These are phyloP conservation scores for Glaciozyma martinii DNA, from an alignment of 768 basidiomycete species.

Conservation along the genomic window DNA sequence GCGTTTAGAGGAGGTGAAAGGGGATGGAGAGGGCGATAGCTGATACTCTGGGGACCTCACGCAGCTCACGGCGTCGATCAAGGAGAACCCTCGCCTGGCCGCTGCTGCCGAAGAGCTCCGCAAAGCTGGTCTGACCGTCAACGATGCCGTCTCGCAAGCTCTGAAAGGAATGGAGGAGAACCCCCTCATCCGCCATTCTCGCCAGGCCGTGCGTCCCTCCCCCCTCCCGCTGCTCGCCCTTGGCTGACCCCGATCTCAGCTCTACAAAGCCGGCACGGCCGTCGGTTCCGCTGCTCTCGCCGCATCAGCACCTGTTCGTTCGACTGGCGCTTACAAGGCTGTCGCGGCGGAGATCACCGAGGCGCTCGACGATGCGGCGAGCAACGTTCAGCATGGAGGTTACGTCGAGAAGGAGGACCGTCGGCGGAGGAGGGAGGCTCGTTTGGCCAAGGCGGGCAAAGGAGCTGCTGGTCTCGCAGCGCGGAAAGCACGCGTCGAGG, in stretches of 20 bases:
- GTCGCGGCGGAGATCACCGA: slow-evolving; percentile 82
- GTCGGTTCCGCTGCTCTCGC: slow-evolving; percentile 76
- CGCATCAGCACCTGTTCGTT: slow-evolving; percentile 92
- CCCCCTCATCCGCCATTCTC: slow-evolving; percentile 73
- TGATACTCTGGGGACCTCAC: not conserved
- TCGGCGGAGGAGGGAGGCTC: slow-evolving; percentile 63
- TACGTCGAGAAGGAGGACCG: slow-evolving; percentile 72
- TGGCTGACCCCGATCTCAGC: slow-evolving; percentile 45
- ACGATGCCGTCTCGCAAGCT: slow-evolving; percentile 87
- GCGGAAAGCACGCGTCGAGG: slow-evolving; percentile 47
- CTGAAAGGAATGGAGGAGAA: slow-evolving; percentile 90
- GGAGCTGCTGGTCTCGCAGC: slow-evolving; percentile 49
- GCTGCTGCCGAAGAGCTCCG: slow-evolving; percentile 88
- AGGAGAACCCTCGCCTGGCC: slow-evolving; percentile 84
- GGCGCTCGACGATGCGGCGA: slow-evolving; percentile 85
- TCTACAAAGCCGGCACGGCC: slow-evolving; percentile 73
- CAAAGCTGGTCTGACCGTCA: slow-evolving; percentile 79
- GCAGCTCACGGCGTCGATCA: slow-evolving; percentile 83
- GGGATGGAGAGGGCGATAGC: not conserved
- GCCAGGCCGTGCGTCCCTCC: slow-evolving; percentile 35
- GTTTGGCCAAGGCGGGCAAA: slow-evolving; percentile 77
- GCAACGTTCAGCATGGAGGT: slow-evolving; percentile 77
- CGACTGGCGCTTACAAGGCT: slow-evolving; percentile 88
- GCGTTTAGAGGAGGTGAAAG: slow-evolving; percentile 5
- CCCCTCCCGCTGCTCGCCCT: not conserved